phyloP scores from a whole-genome alignment of 1,284 basidiomycete species.

The Pyrrhoderma lamaoense region DNA sequence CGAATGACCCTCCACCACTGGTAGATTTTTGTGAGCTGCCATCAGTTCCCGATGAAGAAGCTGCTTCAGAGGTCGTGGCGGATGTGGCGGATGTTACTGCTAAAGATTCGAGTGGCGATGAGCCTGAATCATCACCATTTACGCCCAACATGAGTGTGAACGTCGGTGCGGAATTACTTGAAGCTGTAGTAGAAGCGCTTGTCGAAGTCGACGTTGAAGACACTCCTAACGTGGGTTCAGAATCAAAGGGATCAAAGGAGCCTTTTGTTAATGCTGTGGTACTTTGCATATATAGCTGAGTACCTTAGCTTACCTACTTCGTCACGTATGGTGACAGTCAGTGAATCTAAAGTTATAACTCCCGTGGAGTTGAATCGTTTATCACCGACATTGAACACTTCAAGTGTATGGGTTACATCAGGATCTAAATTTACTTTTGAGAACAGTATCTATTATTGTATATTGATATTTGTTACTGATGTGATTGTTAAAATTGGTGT shows the following conservation, averaged over 20 bases:
- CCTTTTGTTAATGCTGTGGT: too few species aligned
- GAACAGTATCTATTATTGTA: slow-evolving; percentile 7
- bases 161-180: neutral
- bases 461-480: neutral
- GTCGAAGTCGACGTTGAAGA: neutral
- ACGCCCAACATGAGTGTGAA: neutral
- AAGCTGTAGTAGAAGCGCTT: neutral
- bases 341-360: slow-evolving; percentile 12
- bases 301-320: neutral
- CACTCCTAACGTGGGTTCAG: neutral
- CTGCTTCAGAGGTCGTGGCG: neutral
- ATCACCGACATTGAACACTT: slow-evolving; percentile 11
- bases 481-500: neutral
- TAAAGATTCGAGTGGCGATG: neutral
- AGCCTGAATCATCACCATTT: neutral
- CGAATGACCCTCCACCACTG: neutral
- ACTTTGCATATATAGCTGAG: neutral
- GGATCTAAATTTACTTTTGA: slow-evolving; percentile 7
- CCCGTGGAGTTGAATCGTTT: slow-evolving; percentile 1
- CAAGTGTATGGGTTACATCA: slow-evolving; percentile 6
- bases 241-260: neutral
- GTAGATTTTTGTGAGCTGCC: neutral
- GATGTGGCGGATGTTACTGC: slow-evolving; percentile 1
- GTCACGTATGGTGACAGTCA: slow-evolving; percentile 12
- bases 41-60: neutral